Percentiles rank a stretch among this genome's conserved stretches.
These are phyloP conservation scores for Debaryomyces castellii DNA, from an alignment of 805 yeast species.

Conservation along the genomic window DNA sequence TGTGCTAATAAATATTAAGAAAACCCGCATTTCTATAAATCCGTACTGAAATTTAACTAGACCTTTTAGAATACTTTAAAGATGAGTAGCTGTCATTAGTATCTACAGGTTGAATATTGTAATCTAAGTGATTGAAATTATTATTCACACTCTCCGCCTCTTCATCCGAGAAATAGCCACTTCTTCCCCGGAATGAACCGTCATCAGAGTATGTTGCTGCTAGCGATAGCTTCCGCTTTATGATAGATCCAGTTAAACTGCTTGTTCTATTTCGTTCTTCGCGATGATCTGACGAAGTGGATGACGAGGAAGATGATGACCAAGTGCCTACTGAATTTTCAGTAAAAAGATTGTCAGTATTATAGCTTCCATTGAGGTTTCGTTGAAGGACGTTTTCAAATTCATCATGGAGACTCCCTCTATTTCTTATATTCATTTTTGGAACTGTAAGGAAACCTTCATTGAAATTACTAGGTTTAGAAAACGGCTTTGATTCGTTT, in stretches of 20 bases:
- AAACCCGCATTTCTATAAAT: too few relatives aligned
- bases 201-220: constrained; percentile 1
- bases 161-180: constrained; percentile 2
- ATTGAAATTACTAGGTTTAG: background rate
- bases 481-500: constrained; percentile 5
- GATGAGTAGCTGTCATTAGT: background rate
- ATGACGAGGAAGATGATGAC: background rate
- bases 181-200: background rate
- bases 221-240: constrained; percentile 14
- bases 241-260: constrained; percentile 14
- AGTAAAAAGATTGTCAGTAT: background rate
- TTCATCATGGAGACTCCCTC: background rate
- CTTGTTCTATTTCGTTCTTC: background rate
- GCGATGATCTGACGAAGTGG: background rate
- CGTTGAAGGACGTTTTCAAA: background rate
- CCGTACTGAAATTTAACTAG: background rate
- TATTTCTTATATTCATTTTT: background rate
- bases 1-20: background rate
- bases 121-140: background rate
- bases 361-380: background rate
- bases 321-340: background rate
- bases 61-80: background rate
- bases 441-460: background rate
- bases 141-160: background rate
- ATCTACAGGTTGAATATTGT: background rate